These are phyloP conservation scores for Cynara cardunculus DNA, from an alignment of 129 eudicot species.

Conservation along the genomic window DNA sequence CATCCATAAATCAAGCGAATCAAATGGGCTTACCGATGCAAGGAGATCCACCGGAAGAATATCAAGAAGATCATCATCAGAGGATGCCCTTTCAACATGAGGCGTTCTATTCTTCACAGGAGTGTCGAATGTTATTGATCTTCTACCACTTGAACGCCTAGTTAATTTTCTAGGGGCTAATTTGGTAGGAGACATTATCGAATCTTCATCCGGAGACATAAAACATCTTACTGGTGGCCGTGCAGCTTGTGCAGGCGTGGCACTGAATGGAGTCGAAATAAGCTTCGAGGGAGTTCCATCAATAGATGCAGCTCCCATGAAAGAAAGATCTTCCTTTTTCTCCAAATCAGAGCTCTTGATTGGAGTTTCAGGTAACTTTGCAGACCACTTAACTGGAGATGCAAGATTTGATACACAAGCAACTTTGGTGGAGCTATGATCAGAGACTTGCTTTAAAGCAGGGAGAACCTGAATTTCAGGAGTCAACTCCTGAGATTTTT, in stretches of 20 bases:
- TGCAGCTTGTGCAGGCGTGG: slow-evolving; percentile 52
- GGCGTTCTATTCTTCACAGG: slow-evolving; percentile 35
- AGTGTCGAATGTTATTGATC: slow-evolving; percentile 56
- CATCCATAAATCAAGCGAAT: background rate
- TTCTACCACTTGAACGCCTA: slow-evolving; percentile 42
- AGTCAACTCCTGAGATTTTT: slow-evolving; percentile 17
- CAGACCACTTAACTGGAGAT: slow-evolving; percentile 14
- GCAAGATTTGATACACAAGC: slow-evolving; percentile 13
- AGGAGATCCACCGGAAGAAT: slow-evolving; percentile 50
- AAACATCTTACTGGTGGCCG: slow-evolving; percentile 43
- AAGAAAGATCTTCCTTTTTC: slow-evolving; percentile 18
- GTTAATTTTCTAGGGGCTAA: slow-evolving; percentile 33
- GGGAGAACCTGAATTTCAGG: slow-evolving; percentile 4
- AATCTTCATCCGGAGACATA: slow-evolving; percentile 59
- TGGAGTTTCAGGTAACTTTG: slow-evolving; percentile 45
- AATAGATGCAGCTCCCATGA: slow-evolving; percentile 2
- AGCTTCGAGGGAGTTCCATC: slow-evolving; percentile 42
- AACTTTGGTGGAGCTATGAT: background rate
- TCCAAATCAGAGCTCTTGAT: slow-evolving; percentile 29
- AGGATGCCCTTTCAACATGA: slow-evolving; percentile 23
- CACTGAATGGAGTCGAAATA: slow-evolving; percentile 55
- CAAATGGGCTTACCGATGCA: slow-evolving; percentile 51
- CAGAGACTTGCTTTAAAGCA: slow-evolving; percentile 7
- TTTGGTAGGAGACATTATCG: slow-evolving; percentile 25
- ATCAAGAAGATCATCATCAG: slow-evolving; percentile 43